Base-by-base conservation (phyloP, 2,329 filamentous ascomycete species). In the Apiospora aurea region DNA sequence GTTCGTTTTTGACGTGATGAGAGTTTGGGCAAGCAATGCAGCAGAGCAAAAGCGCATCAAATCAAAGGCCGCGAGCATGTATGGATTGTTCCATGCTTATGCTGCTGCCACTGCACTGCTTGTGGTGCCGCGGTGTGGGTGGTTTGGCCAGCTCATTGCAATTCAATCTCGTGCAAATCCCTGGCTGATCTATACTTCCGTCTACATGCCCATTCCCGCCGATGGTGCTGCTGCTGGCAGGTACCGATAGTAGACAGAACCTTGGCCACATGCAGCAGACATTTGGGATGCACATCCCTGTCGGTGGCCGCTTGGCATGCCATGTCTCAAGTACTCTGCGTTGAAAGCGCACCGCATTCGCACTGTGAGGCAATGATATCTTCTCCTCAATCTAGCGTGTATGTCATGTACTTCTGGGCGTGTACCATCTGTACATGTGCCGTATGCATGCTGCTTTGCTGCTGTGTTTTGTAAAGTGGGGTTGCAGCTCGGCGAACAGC, bases 171-270 rank as follows among this genome's bases (percentile, higher is more conserved):
- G 57, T 41, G 57, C 57, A 64, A 64, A 64, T 64, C 57, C 57
- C 57, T 64, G 57, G 57, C 57, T 64, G 57, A 64, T 64, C 57
- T 64, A 64, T 64, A 64, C 57, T 64, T 64, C 57, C 57, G 57
- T 64, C 57, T 64, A 64, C 57, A 38, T 64, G 57, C 18, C 57
- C 34, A 41, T 41, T 41, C 57, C n/a, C 57, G 57, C 57, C 13
- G 34, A 41, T 13, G 57, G 57, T 64, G 57, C 18, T 64, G 57
- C 13, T 18, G 34, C 8, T 64, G 57, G 34, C 18, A 64, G 57
- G 57, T 64, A 64, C 57, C 57, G 34, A 64, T 64, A 41, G 57
- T 41, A 41, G 57, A 64, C 29, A 64, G 57, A 64, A 64, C 34
- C 57, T 64, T 64, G 57, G 57, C 57, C 57, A 64, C 57, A 64